A percentile compares a stretch with the other conserved stretches of the same genome.
phyloP scores from a whole-genome alignment of 2,329 filamentous ascomycete genomes.

The Bipolaris victoriae region DNA sequence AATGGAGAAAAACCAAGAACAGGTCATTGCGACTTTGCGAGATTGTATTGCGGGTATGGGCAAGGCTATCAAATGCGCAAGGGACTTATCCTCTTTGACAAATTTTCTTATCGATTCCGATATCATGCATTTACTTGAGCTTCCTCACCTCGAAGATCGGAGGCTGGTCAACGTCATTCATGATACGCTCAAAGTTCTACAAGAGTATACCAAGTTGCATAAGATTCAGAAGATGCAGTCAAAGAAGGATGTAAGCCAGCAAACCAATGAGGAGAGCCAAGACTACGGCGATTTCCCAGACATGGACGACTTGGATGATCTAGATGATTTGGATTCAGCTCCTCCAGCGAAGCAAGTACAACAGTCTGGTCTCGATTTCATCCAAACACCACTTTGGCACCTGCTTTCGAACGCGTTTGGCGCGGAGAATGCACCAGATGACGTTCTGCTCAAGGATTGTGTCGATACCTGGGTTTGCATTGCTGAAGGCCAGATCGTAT shows the following conservation, averaged over 20 bases:
- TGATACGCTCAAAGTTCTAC: conserved; percentile 58
- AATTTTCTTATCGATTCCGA: conserved; percentile 53
- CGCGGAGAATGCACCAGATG: conserved; percentile 60
- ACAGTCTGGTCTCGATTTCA: conserved; percentile 43
- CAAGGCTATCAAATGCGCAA: conserved; percentile 54
- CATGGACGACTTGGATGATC: conserved; percentile 56
- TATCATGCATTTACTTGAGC: conserved; percentile 55
- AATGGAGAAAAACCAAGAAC: conserved; percentile 63
- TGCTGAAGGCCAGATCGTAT: conserved; percentile 55
- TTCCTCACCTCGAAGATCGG: conserved; percentile 58
- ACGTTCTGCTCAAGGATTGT: conserved; percentile 58
- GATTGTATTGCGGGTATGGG: conserved; percentile 60
- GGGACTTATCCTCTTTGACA: conserved; percentile 50
- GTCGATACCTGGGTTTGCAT: conserved; percentile 63
- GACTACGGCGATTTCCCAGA: conserved; percentile 67
- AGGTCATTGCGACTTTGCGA: conserved; percentile 61
- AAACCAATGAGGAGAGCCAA: conserved; percentile 64
- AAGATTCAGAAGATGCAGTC: conserved; percentile 13
- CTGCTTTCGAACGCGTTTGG: conserved; percentile 68
- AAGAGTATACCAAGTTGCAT: conserved; percentile 45
- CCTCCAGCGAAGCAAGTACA: conserved; percentile 2
- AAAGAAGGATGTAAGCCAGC: conserved; percentile 40
- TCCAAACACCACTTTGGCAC: conserved; percentile 58
- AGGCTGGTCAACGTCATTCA: conserved; percentile 55
- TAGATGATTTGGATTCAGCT: conserved; percentile 40